A percentile compares a stretch with the other conserved stretches of the same genome.
These are phyloP conservation scores for Sordariomycetes sp. DNA, from an alignment of 2,329 filamentous ascomycete species.

Conservation along the genomic window DNA sequence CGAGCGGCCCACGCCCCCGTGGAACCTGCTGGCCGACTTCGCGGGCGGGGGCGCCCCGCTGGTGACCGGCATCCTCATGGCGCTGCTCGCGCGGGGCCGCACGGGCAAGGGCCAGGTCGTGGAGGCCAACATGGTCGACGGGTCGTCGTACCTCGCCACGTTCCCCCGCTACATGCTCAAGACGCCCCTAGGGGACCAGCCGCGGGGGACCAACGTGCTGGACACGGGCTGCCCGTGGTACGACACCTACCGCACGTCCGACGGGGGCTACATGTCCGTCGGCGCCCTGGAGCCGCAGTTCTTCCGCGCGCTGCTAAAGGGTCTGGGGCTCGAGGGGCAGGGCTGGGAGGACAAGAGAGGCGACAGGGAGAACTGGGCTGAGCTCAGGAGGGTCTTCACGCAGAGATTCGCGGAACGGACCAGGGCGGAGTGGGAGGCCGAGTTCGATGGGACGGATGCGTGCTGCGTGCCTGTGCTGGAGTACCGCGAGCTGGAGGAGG, in stretches of 20 bases:
- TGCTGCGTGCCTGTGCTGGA: constrained; percentile 84
- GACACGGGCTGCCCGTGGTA: constrained; percentile 86
- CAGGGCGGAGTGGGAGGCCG: constrained; percentile 66
- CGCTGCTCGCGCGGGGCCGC: constrained; percentile 54
- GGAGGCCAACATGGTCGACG: constrained; percentile 96
- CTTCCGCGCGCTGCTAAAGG: constrained; percentile 56
- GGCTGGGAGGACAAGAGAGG: constrained; percentile 42
- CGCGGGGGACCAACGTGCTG: constrained; percentile 65
- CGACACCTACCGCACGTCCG: constrained; percentile 75
- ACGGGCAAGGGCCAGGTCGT: constrained; percentile 76
- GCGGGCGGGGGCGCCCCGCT: constrained; percentile 78
- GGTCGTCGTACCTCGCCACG: constrained; percentile 64
- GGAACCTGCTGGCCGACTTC: constrained; percentile 82
- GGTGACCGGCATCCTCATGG: constrained; percentile 73
- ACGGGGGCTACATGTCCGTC: constrained; percentile 74
- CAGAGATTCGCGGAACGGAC: constrained; percentile 58
- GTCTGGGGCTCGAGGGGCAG: constrained; percentile 47
- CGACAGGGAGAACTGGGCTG: constrained; percentile 57
- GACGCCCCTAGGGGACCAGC: constrained; percentile 48
- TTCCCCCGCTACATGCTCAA: constrained; percentile 63
- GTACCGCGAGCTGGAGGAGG: constrained; percentile 56
- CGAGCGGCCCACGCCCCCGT: constrained; percentile 66
- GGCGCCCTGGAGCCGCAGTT: constrained; percentile 86
- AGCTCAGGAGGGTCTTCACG: constrained; percentile 50
- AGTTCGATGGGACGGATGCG: constrained; percentile 87